phyloP scores from a whole-genome alignment of 352 stramenopile species.

The Phytophthora boehmeriae region DNA sequence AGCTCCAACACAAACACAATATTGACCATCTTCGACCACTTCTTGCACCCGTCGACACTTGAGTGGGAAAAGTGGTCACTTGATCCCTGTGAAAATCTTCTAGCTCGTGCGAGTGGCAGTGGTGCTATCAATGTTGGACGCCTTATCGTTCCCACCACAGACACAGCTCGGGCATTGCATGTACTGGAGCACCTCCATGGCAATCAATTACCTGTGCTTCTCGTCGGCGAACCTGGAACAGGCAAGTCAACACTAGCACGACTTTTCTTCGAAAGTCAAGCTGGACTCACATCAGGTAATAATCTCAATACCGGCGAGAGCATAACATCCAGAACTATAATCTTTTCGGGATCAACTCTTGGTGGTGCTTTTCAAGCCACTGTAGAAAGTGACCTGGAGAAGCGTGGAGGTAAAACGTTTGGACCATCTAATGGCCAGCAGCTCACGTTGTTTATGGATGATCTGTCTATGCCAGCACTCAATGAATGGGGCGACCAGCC shows the following conservation, averaged over 20 bases:
- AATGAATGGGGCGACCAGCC: constrained; percentile 83
- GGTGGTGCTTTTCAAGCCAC: constrained; percentile 81
- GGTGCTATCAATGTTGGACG: constrained; percentile 75
- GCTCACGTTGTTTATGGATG: constrained; percentile 83
- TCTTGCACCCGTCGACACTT: constrained; percentile 87
- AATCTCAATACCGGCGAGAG: constrained; percentile 37
- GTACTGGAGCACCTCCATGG: constrained; percentile 71
- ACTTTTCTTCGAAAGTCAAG: constrained; percentile 70
- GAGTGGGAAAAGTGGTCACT: constrained; percentile 90
- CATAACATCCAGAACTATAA: constrained; percentile 82
- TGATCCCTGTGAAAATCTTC: constrained; percentile 40
- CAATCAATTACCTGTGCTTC: constrained; percentile 67
- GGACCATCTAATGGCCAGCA: constrained; percentile 71
- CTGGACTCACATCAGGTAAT: background rate
- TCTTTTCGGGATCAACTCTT: constrained; percentile 86
- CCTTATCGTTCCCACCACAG: constrained; percentile 87
- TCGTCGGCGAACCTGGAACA: constrained; percentile 87
- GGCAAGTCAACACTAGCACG: constrained; percentile 87
- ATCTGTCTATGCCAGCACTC: constrained; percentile 68
- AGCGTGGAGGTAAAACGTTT: constrained; percentile 82
- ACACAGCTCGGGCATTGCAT: constrained; percentile 75
- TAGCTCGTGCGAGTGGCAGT: constrained; percentile 18
- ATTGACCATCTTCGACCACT: constrained; percentile 92
- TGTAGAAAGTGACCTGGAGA: constrained; percentile 79
- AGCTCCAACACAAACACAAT: constrained; percentile 1